Conservation (phyloP, 2,329 filamentous ascomycete species). For the Ilyonectria robusta region DNA sequence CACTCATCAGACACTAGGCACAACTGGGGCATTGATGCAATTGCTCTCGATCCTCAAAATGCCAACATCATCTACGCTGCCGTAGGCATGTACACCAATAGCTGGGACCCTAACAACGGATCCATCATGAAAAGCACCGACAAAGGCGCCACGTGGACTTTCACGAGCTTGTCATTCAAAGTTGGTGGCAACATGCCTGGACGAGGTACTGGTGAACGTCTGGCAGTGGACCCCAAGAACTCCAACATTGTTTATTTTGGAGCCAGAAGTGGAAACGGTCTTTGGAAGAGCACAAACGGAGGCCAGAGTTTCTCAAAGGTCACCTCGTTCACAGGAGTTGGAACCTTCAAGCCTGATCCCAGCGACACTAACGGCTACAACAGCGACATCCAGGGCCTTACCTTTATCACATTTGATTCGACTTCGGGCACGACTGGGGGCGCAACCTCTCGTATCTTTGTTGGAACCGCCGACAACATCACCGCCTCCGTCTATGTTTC, state of each 20-base stretch:
- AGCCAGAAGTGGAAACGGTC: slow-evolving; percentile 69
- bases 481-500: slow-evolving; percentile 69
- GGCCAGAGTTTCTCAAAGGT: slow-evolving; percentile 69
- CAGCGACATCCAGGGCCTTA: slow-evolving; percentile 61
- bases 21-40: slow-evolving; percentile 70
- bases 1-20: slow-evolving; percentile 54
- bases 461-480: slow-evolving; percentile 67
- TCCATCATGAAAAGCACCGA: slow-evolving; percentile 69
- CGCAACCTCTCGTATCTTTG: slow-evolving; percentile 69
- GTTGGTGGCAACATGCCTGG: slow-evolving; percentile 75
- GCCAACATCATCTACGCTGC: slow-evolving; percentile 67
- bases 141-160: slow-evolving; percentile 66
- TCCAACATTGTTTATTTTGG: slow-evolving; percentile 71
- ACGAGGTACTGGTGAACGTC: slow-evolving; percentile 70
- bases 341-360: slow-evolving; percentile 63
- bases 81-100: slow-evolving; percentile 71
- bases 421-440: slow-evolving; percentile 62
- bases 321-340: slow-evolving; percentile 64
- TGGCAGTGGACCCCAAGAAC: slow-evolving; percentile 71
- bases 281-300: slow-evolving; percentile 71
- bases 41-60: slow-evolving; percentile 69
- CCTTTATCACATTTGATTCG: slow-evolving; percentile 69
- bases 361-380: slow-evolving; percentile 61
- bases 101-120: slow-evolving; percentile 70
- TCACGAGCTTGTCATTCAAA: slow-evolving; percentile 68